phyloP scores from a whole-genome alignment of 2,329 filamentous ascomycete genomes.

The Aspergillus sp. region DNA sequence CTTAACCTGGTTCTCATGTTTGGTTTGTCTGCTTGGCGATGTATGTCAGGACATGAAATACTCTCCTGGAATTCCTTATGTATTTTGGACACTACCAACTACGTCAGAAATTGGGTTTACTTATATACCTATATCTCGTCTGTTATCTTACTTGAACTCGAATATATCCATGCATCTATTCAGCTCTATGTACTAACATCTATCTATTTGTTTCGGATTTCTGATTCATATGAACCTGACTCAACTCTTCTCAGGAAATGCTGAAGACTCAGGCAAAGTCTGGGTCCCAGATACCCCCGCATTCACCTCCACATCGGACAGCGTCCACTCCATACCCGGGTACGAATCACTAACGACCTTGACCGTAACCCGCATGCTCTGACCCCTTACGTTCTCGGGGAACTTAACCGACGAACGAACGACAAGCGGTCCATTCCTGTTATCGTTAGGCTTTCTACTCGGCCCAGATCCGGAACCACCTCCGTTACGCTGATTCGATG shows the following conservation, averaged over 20 bases:
- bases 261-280: constrained; percentile 19
- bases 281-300: constrained; percentile 34
- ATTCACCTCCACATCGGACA: constrained; percentile 55
- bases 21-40: neutral
- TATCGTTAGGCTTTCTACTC: constrained; percentile 17
- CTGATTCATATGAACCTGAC: neutral
- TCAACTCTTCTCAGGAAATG: constrained; percentile 19
- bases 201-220: neutral
- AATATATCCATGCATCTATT: neutral
- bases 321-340: constrained; percentile 68
- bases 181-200: neutral
- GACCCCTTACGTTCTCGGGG: constrained; percentile 24
- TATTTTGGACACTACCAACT: neutral
- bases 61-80: neutral
- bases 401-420: constrained; percentile 38
- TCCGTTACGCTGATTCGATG: constrained; percentile 23
- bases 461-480: constrained; percentile 12
- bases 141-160: neutral
- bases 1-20: neutral
- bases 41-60: neutral
- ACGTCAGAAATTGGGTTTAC: too few species aligned
- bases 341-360: constrained; percentile 85
- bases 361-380: constrained; percentile 65
- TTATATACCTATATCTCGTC: too few species aligned
- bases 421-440: constrained; percentile 19